Conservation (phyloP, 2,329 filamentous ascomycete genomes). For the Colletotrichum lini region DNA sequence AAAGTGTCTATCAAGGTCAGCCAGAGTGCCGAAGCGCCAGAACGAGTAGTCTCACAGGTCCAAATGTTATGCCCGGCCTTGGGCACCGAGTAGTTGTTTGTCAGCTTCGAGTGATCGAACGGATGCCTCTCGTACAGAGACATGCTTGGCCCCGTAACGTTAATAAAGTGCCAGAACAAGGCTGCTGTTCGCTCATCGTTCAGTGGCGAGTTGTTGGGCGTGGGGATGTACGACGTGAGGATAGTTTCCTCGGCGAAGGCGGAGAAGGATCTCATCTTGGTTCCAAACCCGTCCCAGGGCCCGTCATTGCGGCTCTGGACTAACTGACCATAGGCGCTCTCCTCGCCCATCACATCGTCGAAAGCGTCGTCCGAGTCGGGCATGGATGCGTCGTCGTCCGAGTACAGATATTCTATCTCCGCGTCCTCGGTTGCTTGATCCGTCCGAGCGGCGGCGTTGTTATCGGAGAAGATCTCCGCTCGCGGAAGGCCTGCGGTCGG, state of each 20-base stretch:
- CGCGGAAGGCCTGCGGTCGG: neutral
- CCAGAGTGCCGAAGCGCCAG: slow-evolving; percentile 29
- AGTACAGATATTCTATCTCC: slow-evolving; percentile 61
- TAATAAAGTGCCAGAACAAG: slow-evolving; percentile 93
- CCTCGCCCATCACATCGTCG: slow-evolving; percentile 56
- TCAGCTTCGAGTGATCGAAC: slow-evolving; percentile 78
- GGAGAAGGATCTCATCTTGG: slow-evolving; percentile 65
- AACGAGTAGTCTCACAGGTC: slow-evolving; percentile 67
- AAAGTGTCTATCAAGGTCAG: slow-evolving; percentile 73
- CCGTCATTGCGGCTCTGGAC: slow-evolving; percentile 55
- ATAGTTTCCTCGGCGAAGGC: slow-evolving; percentile 63
- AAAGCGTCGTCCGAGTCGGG: slow-evolving; percentile 72
- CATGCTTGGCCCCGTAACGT: slow-evolving; percentile 87
- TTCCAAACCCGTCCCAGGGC: slow-evolving; percentile 59
- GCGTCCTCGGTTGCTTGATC: slow-evolving; percentile 13
- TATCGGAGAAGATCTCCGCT: slow-evolving; percentile 14
- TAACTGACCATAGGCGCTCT: slow-evolving; percentile 54
- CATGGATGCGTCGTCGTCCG: slow-evolving; percentile 75
- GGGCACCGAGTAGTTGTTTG: slow-evolving; percentile 73
- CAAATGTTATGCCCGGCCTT: slow-evolving; percentile 76
- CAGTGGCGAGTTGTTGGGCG: slow-evolving; percentile 78
- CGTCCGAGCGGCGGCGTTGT: neutral
- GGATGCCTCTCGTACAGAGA: slow-evolving; percentile 90
- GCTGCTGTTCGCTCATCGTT: slow-evolving; percentile 84
- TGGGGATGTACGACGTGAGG: slow-evolving; percentile 77